These are phyloP conservation scores for Paramecium sonneborni DNA, from an alignment of 73 alveolate species.

Conservation along the genomic window DNA sequence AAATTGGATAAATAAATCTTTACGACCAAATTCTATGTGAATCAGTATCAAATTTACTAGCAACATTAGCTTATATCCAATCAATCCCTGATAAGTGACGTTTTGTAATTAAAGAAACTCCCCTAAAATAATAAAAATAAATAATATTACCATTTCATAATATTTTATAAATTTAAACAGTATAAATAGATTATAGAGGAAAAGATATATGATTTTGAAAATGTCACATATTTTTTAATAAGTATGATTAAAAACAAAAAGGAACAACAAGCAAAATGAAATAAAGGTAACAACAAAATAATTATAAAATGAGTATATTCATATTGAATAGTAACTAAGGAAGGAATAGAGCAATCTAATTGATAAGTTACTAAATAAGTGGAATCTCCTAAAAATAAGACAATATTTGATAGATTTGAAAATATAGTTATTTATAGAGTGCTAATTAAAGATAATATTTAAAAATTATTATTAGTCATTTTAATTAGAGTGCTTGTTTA, in stretches of 20 bases:
- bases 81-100: neutral
- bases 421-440: neutral
- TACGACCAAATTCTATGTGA: neutral
- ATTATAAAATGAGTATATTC: neutral
- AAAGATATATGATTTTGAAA: neutral
- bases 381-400: constrained; percentile 3
- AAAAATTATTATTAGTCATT: neutral
- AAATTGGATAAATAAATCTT: constrained; percentile 20
- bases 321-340: neutral
- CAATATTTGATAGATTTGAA: neutral
- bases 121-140: neutral
- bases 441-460: neutral
- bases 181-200: neutral
- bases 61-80: constrained; percentile 55
- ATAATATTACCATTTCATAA: neutral
- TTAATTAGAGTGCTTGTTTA: neutral
- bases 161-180: neutral
- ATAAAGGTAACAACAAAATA: neutral
- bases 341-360: neutral
- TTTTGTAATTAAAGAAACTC: neutral
- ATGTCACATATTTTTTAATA: neutral
- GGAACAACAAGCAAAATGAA: neutral
- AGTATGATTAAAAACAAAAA: neutral
- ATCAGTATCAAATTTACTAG: constrained; percentile 6
- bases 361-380: neutral